Conservation (phyloP, 2,329 filamentous ascomycete genomes). For the Pleomassaria siparia region DNA sequence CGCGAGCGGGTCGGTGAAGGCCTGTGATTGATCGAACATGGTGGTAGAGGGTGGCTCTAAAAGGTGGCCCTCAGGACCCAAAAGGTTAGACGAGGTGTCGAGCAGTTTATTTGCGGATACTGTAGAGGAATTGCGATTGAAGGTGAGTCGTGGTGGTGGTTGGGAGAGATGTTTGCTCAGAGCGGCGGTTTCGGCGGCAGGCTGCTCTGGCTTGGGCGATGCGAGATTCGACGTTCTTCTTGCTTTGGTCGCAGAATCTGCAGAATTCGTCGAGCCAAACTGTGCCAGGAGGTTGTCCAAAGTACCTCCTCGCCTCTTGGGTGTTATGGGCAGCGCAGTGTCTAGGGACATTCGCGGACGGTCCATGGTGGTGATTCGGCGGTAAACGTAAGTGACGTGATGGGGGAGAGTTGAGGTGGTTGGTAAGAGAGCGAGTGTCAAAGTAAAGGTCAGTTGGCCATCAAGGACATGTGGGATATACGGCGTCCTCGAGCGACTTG, state of each 20-base stretch:
- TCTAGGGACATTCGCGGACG: slow-evolving; percentile 14
- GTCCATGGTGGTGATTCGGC: slow-evolving; percentile 19
- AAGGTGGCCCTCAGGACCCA: neutral
- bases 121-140: neutral
- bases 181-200: neutral
- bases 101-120: neutral
- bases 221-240: slow-evolving; percentile 18
- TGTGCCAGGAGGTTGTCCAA: slow-evolving; percentile 29
- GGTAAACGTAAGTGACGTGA: neutral
- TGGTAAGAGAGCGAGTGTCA: slow-evolving; percentile 1
- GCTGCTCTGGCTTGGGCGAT: slow-evolving; percentile 1
- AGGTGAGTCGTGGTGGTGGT: neutral
- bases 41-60: neutral
- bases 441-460: neutral
- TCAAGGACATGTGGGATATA: neutral
- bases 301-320: slow-evolving; percentile 23
- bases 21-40: neutral
- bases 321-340: slow-evolving; percentile 25
- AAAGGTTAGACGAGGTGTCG: neutral
- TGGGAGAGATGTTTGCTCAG: neutral
- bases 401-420: slow-evolving; percentile 1
- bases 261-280: slow-evolving; percentile 32
- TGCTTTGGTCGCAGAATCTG: slow-evolving; percentile 34
- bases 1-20: neutral
- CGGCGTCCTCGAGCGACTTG: neutral